Percentiles rank a stretch among this genome's conserved stretches.
Conservation (phyloP, 2,329 filamentous ascomycete species). For the Diaporthe ilicicola region DNA sequence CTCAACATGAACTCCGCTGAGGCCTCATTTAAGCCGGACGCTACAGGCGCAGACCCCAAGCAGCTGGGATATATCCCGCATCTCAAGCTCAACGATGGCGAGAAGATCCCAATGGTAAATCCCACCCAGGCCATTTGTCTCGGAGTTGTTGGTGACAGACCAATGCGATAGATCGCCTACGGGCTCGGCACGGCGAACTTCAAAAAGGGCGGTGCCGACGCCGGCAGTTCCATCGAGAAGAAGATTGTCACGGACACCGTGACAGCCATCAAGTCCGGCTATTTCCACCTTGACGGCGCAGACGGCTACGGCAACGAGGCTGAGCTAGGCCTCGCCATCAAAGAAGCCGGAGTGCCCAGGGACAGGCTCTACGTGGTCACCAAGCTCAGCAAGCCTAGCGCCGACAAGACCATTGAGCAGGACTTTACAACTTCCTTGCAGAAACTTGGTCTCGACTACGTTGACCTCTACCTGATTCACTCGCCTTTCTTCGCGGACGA, state of each 20-base stretch:
- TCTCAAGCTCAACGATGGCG: slow-evolving; percentile 78
- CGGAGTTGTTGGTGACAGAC: slow-evolving; percentile 10
- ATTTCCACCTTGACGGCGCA: slow-evolving; percentile 68
- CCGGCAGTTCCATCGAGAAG: slow-evolving; percentile 60
- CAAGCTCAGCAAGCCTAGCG: slow-evolving; percentile 55
- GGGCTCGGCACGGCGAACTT: slow-evolving; percentile 75
- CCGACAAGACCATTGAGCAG: slow-evolving; percentile 49
- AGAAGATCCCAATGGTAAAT: slow-evolving; percentile 73
- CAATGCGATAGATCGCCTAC: slow-evolving; percentile 66
- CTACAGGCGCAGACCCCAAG: slow-evolving; percentile 50
- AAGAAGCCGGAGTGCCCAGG: slow-evolving; percentile 69
- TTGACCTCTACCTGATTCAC: slow-evolving; percentile 76
- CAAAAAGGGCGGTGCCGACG: slow-evolving; percentile 57
- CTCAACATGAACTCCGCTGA: slow-evolving; percentile 53
- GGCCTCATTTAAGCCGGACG: slow-evolving; percentile 48
- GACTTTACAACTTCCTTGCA: slow-evolving; percentile 68
- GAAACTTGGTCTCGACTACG: slow-evolving; percentile 74
- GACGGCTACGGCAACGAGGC: slow-evolving; percentile 74
- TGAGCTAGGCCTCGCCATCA: slow-evolving; percentile 77
- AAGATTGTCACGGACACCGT: slow-evolving; percentile 59
- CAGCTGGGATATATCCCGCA: slow-evolving; percentile 57
- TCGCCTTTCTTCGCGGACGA: slow-evolving; percentile 60
- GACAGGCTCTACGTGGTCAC: slow-evolving; percentile 75
- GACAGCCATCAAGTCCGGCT: slow-evolving; percentile 71
- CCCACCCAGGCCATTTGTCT: background rate